phyloP scores from a whole-genome alignment of 768 basidiomycete genomes.

The Clitopilus passeckerianus region DNA sequence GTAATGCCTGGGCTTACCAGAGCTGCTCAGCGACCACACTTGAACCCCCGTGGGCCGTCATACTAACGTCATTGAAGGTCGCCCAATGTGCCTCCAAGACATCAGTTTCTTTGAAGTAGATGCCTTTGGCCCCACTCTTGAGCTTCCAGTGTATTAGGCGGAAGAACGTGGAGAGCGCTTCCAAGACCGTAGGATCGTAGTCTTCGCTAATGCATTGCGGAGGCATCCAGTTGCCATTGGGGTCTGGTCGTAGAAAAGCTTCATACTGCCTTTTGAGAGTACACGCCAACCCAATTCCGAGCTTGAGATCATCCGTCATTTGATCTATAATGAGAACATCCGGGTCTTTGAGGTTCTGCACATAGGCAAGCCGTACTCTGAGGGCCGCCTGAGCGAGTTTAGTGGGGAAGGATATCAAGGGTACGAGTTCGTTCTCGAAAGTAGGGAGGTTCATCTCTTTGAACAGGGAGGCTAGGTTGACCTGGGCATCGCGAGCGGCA shows the following conservation, averaged over 20 bases:
- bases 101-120: conserved; percentile 97
- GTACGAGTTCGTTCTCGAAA: conserved; percentile 84
- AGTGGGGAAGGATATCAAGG: conserved; percentile 94
- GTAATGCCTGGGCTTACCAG: conserved; percentile 51
- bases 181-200: conserved; percentile 86
- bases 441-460: conserved; percentile 87
- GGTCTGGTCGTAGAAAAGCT: conserved; percentile 84
- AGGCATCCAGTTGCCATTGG: conserved; percentile 81
- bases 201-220: conserved; percentile 86
- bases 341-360: conserved; percentile 83
- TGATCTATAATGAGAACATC: conserved; percentile 91
- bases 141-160: conserved; percentile 93
- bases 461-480: conserved; percentile 72
- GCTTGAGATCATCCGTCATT: conserved; percentile 88
- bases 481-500: conserved; percentile 81
- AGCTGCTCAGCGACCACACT: conserved; percentile 91
- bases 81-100: conserved; percentile 97
- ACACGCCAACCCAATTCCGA: conserved; percentile 87
- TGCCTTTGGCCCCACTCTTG: conserved; percentile 86
- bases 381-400: conserved; percentile 90
- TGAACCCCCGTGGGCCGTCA: conserved; percentile 84
- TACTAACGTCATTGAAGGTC: conserved; percentile 88
- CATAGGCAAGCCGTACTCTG: conserved; percentile 84
- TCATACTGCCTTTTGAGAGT: conserved; percentile 95
- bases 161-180: conserved; percentile 88